Evolutionary conservation across 2,329 filamentous ascomycete genomes (phyloP), one percentile per base, ranked within the genome.

Genomic region (Neofusicoccum kwambonambiense): DNA sequence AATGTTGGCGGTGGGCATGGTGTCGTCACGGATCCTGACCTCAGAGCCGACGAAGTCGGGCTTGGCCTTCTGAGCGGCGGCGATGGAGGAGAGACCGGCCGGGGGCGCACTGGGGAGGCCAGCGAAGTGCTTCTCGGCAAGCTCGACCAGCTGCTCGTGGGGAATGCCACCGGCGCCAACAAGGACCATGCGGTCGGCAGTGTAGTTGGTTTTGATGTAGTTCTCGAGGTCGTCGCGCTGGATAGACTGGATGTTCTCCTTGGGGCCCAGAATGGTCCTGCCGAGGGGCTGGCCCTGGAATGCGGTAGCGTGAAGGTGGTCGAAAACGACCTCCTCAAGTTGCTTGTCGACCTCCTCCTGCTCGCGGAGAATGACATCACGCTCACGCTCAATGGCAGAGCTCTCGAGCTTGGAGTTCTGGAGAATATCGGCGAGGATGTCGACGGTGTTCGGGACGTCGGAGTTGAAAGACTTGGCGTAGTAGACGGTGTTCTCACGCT

Each of bases 161-260:
- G 94, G 92, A 70, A 99, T 86, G 74, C 95, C 95, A 80, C 95
- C 95, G 70, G 95, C 90, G 78, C 93, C 93, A 72, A 97, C 95
- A 54, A 99, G 90, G 70, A 99, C 94, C 94, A 99, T 99, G 80
- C 96, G 93, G 84, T 99, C 95, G 70, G 95, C 94, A 66, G 93
- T 97, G 87, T 99, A 99, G 88, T 99, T 99, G 83, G 88, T 95
- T 87, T 96, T 97, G 87, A 99, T 98, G 85, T 99, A 99, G 84
- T 91, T 91, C 80, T 86, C 84, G 72, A 99, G 87, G 81, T 99
- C 94, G 74, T 92, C 88, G 75, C 93, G 90, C 81, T 90, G 90
- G 82, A 99, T 99, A 81, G 90, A 93, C 80, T 93, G 88, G 80
- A 99, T 99, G 87, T 99, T 99, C 86, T 99, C 89, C 82, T 93